Evolutionary conservation across 371 early-diverging fungal genomes (phyloP), one percentile per base, ranked within the genome.

Genomic region (Mucor lusitanicus): DNA sequence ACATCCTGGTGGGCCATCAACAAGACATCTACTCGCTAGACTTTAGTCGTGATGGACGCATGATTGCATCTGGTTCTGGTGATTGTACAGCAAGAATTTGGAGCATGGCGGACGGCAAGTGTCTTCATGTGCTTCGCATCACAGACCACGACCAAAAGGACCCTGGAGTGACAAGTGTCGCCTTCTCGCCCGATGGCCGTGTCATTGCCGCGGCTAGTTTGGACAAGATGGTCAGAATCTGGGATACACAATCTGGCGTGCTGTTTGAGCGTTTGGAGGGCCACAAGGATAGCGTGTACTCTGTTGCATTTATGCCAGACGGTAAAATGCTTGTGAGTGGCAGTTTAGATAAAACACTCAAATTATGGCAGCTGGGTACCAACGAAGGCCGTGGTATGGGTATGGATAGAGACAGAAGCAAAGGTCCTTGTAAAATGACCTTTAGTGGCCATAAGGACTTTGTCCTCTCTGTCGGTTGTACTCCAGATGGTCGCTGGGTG

Each of bases 1-100:
- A 85, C 71, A 73, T 86, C 11, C 81, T 91, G 61, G 73, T 74
- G 19, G 99, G 98, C 9, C 99, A 98, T 77, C 92, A 92, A 46
- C 94, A 94, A 77, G 98, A 97, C 74, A 96, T 98, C 65, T 97
- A 97, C 75, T 90, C 92, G 27, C 78, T 98, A 62, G 99, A 97
- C 68, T 97, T 95, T 75, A 93, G 95, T 64, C 78, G 90, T 27
- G 95, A 97, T 78, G 98, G 98, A 33, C 83, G 88, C 65, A 85
- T 87, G 53, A 87, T 98, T 65, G 93, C 95, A 23, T 92, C 92
- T n/a, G 99, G 98, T 28, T 91, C 92, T 33, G 98, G 98, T 33
- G 99, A 98, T 79, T 87, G 92, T 67, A 95, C 93, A 2, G 90
- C 87, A 53, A 80, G 94, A 50, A 82, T 96, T 13, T 96, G 96